phyloP scores from a whole-genome alignment of 768 basidiomycete genomes.

The Daedaleopsis sinensis region DNA sequence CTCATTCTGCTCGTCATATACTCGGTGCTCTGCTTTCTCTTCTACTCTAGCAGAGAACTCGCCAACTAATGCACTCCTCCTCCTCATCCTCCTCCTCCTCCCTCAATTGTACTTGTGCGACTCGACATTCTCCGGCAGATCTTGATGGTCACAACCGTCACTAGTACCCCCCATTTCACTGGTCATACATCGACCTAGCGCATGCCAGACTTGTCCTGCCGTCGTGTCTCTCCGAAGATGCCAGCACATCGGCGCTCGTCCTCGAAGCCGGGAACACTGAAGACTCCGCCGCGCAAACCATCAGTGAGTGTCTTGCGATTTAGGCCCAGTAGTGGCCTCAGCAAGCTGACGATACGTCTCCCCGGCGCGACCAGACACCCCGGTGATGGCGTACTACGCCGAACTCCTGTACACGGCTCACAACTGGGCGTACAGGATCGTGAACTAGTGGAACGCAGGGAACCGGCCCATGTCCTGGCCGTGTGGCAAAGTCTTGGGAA shows the following conservation, averaged over 20 bases:
- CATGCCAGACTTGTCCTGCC: too few relatives aligned
- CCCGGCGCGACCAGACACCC: conserved; percentile 41
- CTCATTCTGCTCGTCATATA: too few relatives aligned
- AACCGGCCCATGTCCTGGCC: conserved; percentile 56
- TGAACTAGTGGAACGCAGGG: conserved; percentile 46
- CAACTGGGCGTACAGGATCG: conserved; percentile 59
- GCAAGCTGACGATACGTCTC: background rate
- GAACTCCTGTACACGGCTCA: conserved; percentile 50
- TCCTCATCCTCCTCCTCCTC: too few relatives aligned
- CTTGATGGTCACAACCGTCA: too few relatives aligned
- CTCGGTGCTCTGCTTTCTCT: too few relatives aligned
- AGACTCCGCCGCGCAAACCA: conserved; percentile 34
- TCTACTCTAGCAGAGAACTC: too few relatives aligned
- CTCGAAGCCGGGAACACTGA: conserved; percentile 50
- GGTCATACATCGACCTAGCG: too few relatives aligned
- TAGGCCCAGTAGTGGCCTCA: background rate
- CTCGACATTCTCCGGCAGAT: too few relatives aligned
- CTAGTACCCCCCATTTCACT: too few relatives aligned
- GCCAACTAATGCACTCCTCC: too few relatives aligned
- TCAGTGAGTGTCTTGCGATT: conserved; percentile 12
- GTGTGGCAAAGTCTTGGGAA: conserved; percentile 73
- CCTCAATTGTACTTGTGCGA: too few relatives aligned
- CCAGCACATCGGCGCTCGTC: conserved; percentile 46
- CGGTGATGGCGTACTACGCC: conserved; percentile 53
- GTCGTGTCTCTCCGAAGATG: conserved; percentile 47